Percentiles rank a stretch among this genome's conserved stretches.
These are phyloP conservation scores for Penicillium coprophilum DNA, from an alignment of 495 filamentous ascomycete species.

Conservation along the genomic window DNA sequence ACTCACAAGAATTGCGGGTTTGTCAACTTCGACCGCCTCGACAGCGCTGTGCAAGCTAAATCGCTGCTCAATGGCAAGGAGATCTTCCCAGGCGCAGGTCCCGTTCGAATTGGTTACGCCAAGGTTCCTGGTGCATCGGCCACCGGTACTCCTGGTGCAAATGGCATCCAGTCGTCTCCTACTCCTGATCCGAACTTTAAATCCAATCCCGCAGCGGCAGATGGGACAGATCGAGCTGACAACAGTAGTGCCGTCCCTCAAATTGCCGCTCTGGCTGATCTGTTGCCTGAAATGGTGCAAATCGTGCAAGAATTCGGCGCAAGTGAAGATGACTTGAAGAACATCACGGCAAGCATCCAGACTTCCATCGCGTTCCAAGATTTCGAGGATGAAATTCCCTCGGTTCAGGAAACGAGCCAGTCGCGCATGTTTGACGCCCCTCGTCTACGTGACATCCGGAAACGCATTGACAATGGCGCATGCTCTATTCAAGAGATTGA, in stretches of 20 bases:
- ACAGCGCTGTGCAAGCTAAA: conserved; percentile 87
- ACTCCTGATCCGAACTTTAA: conserved; percentile 74
- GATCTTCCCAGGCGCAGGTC: conserved; percentile 95
- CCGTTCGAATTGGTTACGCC: conserved; percentile 92
- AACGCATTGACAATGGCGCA: conserved; percentile 93
- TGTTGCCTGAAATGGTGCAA: conserved; percentile 76
- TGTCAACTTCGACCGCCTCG: conserved; percentile 89
- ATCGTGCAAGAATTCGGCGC: conserved; percentile 92
- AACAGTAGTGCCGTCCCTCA: conserved; percentile 54
- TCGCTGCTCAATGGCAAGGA: conserved; percentile 89
- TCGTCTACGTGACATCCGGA: conserved; percentile 92
- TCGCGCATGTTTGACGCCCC: conserved; percentile 92
- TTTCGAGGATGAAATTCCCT: conserved; percentile 82
- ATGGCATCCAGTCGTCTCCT: conserved; percentile 83
- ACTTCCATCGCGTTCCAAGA: conserved; percentile 68
- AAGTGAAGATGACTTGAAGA: conserved; percentile 69
- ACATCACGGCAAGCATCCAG: conserved; percentile 72
- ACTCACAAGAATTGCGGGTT: conserved; percentile 99
- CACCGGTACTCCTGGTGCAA: conserved; percentile 76
- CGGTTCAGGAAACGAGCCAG: conserved; percentile 84
- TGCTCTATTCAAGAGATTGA: conserved; percentile 86
- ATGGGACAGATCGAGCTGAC: conserved; percentile 40
- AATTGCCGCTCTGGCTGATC: conserved; percentile 70
- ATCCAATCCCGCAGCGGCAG: conserved; percentile 27
- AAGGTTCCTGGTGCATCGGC: conserved; percentile 88